A percentile compares a stretch with the other conserved stretches of the same genome.
Conservation (phyloP, 2,329 filamentous ascomycete genomes). For the Aspergillus melleus region DNA sequence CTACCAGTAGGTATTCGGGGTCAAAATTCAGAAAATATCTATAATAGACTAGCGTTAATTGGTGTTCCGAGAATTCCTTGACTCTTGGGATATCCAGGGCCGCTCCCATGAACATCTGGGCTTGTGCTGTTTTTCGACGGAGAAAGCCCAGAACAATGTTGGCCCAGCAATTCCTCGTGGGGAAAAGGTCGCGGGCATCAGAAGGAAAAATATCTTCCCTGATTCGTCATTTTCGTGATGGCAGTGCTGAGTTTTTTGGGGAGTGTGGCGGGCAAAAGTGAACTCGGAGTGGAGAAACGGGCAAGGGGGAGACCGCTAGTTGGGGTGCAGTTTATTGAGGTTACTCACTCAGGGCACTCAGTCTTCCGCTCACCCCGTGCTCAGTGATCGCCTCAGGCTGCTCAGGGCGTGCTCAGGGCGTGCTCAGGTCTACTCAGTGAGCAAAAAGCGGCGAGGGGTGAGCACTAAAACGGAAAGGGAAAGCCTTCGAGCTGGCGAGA, state of each 20-base stretch:
- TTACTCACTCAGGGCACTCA: neutral
- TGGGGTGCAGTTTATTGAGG: slow-evolving; percentile 2
- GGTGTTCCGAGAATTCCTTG: slow-evolving; percentile 3
- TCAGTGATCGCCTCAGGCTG: slow-evolving; percentile 11
- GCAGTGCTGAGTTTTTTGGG: slow-evolving; percentile 5
- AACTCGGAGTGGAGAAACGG: neutral
- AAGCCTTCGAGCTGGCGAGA: neutral
- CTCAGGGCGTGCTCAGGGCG: slow-evolving; percentile 11
- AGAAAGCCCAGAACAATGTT: slow-evolving; percentile 4
- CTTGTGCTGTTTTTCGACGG: slow-evolving; percentile 1
- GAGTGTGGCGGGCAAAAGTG: neutral
- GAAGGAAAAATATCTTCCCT: no score
- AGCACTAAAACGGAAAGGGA: slow-evolving; percentile 15
- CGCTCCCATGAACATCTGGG: slow-evolving; percentile 5
- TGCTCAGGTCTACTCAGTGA: slow-evolving; percentile 12
- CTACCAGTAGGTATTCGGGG: slow-evolving; percentile 8
- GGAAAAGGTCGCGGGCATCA: neutral
- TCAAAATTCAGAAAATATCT: slow-evolving; percentile 6
- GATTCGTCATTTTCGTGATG: neutral
- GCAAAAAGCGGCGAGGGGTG: slow-evolving; percentile 13
- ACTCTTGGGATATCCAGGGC: slow-evolving; percentile 6
- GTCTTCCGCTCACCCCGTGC: neutral
- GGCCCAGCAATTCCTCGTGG: slow-evolving; percentile 1
- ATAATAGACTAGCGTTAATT: slow-evolving; percentile 4
- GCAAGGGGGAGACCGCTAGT: neutral